Evolutionary conservation across 371 early-diverging fungal species (phyloP).

Genomic region (Encephalitozoon romaleae): DNA sequence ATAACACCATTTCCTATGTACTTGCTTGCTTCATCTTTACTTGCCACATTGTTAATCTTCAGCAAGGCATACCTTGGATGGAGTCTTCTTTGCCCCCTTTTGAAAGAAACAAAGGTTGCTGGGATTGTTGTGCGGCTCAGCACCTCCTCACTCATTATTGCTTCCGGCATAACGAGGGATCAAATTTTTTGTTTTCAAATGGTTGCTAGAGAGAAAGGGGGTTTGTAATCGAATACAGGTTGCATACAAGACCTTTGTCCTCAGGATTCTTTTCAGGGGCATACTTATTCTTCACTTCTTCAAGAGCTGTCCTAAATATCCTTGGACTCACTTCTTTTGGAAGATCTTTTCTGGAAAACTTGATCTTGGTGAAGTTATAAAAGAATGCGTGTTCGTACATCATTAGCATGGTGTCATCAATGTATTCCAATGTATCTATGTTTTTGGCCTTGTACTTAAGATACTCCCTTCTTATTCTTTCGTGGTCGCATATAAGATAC

Average conservation of each 20-base stretch:
- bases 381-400: slow-evolving; percentile 14
- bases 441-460: neutral
- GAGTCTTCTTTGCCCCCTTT: slow-evolving; percentile 52
- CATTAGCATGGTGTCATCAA: neutral
- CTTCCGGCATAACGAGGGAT: neutral
- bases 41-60: slow-evolving; percentile 49
- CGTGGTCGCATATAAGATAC: neutral
- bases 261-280: neutral
- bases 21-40: slow-evolving; percentile 51
- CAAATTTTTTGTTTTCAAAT: neutral
- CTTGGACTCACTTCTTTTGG: neutral
- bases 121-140: slow-evolving; percentile 43
- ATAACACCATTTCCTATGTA: slow-evolving; percentile 58
- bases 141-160: neutral
- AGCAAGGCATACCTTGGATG: slow-evolving; percentile 53
- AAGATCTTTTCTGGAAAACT: neutral
- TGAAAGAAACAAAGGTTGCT: slow-evolving; percentile 58
- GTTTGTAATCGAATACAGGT: slow-evolving; percentile 4
- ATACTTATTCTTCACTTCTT: neutral
- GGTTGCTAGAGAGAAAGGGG: neutral
- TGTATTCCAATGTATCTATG: neutral
- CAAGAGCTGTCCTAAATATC: slow-evolving; percentile 1
- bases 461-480: neutral
- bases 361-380: neutral
- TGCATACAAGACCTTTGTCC: neutral